Base-by-base conservation (phyloP, 306 rosid species). In the Quercus alba region DNA sequence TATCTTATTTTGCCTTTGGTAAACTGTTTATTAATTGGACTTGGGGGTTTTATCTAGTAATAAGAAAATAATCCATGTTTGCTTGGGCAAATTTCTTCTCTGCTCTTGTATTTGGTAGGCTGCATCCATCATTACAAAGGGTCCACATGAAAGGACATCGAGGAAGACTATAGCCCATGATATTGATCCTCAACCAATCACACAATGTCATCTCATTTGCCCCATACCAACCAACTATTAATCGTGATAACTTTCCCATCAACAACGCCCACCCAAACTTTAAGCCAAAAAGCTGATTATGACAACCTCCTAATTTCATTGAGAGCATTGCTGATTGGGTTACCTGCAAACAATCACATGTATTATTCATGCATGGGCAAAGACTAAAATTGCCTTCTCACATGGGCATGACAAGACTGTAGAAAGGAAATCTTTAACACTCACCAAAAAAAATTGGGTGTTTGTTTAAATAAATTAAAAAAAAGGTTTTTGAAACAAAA, bases 241-340 rank as follows among this genome's bases (percentile, higher is more conserved):
- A 66, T 70, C 80, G 62, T 72, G 84, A 72, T 78, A 76, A 19
- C 46, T 59, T 28, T 25, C 82, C 72, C 76, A 63, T 85, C 88
- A 75, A 78, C 83, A 59, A 78, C 81, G 81, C 76, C 81, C 76
- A 81, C 81, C 79, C 59, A 78, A 58, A 44, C 35, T 31, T 23
- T 33, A 31, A 56, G n/a, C 25, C 23, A 69, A 62, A 64, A 72
- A 46, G 77, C 13, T 75, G 88, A 82, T 72, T 66, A 79, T 78
- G 88, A 85, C 88, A 78, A 18, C 79, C 88, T 85, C 86, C 88
- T 75, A 85, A 82, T 71, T 78, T 55, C 28, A 58, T 57, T 12
- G 30, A 23, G 20, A 4, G 28, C 20, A 14, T 6, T 70, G 49
- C 21, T 61, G 73, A 25, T 59, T 72, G 12, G 30, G 3, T 79